These are phyloP conservation scores for Capsicum chinense DNA, from an alignment of 257 asterid genomes.

Conservation along the genomic window DNA sequence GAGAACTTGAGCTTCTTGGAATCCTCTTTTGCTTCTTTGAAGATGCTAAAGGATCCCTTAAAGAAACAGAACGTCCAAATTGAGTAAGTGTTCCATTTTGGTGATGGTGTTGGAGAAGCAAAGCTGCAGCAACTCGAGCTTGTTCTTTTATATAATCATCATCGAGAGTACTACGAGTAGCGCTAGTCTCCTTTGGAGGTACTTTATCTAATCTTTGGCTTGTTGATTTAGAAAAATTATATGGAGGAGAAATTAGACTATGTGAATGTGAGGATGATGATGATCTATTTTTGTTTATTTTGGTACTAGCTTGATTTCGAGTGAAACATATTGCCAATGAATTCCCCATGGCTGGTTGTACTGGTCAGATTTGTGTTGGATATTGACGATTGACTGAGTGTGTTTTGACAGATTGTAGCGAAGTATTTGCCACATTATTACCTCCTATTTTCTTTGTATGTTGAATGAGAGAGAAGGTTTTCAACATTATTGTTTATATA, in stretches of 20 bases:
- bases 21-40: conserved; percentile 43
- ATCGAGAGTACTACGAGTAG: conserved; percentile 29
- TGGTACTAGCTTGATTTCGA: conserved; percentile 27
- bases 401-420: background rate
- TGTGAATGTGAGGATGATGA: conserved; percentile 28
- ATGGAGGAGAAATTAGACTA: conserved; percentile 46
- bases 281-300: background rate
- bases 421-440: too few species aligned
- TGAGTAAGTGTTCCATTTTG: conserved; percentile 46
- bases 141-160: conserved; percentile 59
- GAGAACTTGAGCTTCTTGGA: conserved; percentile 48
- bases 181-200: conserved; percentile 25
- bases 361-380: background rate
- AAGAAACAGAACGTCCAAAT: conserved; percentile 52
- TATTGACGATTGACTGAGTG: background rate
- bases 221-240: conserved; percentile 37
- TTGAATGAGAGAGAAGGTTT: background rate
- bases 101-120: conserved; percentile 60
- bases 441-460: background rate
- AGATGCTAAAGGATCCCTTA: conserved; percentile 43
- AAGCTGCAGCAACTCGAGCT: conserved; percentile 53
- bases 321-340: conserved; percentile 52
- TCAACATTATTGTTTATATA: background rate
- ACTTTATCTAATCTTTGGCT: conserved; percentile 45
- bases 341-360: conserved; percentile 49